phyloP scores from a whole-genome alignment of 164 flowering plant species.

The Liquidambar formosana region DNA sequence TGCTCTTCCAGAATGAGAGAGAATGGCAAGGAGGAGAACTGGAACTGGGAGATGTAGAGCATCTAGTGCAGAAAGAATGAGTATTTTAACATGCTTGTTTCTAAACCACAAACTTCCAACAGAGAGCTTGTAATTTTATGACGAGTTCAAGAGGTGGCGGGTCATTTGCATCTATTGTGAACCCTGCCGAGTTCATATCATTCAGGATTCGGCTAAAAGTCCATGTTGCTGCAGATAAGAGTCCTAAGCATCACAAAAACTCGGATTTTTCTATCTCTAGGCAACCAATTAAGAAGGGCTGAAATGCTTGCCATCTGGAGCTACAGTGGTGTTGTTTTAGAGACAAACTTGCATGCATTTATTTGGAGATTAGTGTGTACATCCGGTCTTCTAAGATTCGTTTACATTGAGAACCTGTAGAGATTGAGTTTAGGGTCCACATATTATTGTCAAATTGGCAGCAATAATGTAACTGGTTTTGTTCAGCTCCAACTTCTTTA shows the following conservation, averaged over 20 bases:
- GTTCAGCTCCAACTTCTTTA: background rate
- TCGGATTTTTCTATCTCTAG: background rate
- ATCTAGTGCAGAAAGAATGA: conserved; percentile 9
- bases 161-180: background rate
- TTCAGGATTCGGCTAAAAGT: background rate
- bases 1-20: conserved; percentile 39
- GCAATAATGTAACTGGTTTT: background rate
- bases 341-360: background rate
- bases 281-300: background rate
- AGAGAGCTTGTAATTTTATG: background rate
- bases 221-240: background rate
- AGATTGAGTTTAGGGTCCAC: background rate
- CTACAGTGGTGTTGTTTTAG: background rate
- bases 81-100: background rate
- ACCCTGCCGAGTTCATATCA: too few relatives aligned
- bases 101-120: background rate
- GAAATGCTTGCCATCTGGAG: background rate
- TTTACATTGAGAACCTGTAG: background rate
- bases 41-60: conserved; percentile 35
- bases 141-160: background rate
- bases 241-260: background rate
- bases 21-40: conserved; percentile 29
- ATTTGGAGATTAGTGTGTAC: background rate
- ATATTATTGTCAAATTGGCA: background rate
- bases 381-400: background rate